phyloP scores from a whole-genome alignment of 306 rosid species.

The Prosopis cineraria region DNA sequence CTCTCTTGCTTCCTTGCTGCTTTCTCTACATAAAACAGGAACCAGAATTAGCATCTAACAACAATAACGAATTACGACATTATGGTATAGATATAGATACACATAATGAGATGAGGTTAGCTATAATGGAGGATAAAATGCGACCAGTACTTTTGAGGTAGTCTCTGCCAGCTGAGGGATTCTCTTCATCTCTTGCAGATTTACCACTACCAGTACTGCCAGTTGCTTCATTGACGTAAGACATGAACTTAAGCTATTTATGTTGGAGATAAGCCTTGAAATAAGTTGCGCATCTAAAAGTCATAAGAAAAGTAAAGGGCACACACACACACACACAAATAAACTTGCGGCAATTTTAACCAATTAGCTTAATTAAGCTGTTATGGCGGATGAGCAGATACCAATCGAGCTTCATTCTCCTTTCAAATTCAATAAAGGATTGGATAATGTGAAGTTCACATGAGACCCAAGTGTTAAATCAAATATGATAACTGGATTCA shows the following conservation, averaged over 20 bases:
- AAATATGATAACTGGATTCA: no score
- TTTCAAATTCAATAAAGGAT: no score
- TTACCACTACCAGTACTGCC: conserved; percentile 27
- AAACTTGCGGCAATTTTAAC: no score
- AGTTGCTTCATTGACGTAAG: conserved; percentile 28
- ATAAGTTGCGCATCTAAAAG: neutral
- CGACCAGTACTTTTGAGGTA: conserved; percentile 11
- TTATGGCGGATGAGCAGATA: no score
- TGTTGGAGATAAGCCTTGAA: neutral
- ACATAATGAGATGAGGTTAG: neutral
- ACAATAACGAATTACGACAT: no score
- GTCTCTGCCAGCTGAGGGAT: conserved; percentile 11
- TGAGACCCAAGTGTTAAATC: no score
- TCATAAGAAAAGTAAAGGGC: neutral
- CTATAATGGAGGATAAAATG: neutral
- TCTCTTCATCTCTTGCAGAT: conserved; percentile 36
- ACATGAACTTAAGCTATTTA: neutral
- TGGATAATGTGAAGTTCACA: no score
- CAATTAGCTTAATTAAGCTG: no score
- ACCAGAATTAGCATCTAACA: no score
- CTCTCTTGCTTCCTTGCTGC: conserved; percentile 28
- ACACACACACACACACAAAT: no score
- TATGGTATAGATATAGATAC: no score
- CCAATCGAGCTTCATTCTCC: no score
- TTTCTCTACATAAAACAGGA: conserved; percentile 20